phyloP scores from a whole-genome alignment of 495 filamentous ascomycete species.

The Xanthoparmelia taractica region DNA sequence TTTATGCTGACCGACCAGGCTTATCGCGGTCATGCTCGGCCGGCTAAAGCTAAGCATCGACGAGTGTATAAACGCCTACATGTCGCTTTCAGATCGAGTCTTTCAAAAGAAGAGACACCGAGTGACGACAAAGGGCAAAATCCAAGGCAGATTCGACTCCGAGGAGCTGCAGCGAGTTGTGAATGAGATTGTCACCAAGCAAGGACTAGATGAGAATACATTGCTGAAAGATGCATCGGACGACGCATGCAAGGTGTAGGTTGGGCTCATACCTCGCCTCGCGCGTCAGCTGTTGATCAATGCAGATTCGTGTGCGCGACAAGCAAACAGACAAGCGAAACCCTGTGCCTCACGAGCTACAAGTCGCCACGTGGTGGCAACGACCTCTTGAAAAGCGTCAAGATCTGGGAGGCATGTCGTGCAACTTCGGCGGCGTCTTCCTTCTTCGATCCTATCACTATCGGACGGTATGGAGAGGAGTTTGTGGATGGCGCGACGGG shows the following conservation, averaged over 20 bases:
- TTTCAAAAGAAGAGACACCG: constrained; percentile 36
- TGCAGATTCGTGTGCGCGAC: constrained; percentile 44
- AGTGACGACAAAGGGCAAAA: constrained; percentile 9
- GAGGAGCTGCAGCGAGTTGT: constrained; percentile 32
- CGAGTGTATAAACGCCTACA: constrained; percentile 41
- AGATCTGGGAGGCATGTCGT: constrained; percentile 42
- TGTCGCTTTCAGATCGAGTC: constrained; percentile 30
- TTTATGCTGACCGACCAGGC: constrained; percentile 9
- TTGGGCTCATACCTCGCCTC: no score
- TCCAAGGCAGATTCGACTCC: constrained; percentile 35
- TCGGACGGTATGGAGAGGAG: constrained; percentile 29
- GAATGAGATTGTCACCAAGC: no score
- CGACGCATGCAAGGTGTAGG: no score
- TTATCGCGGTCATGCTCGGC: constrained; percentile 38
- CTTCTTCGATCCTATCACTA: constrained; percentile 42
- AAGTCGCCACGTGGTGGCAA: background rate
- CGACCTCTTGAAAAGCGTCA: constrained; percentile 20
- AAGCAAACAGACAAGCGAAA: constrained; percentile 31
- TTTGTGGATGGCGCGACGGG: constrained; percentile 39
- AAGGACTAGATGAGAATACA: no score
- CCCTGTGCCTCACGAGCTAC: constrained; percentile 41
- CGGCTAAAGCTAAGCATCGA: constrained; percentile 40
- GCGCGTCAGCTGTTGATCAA: background rate
- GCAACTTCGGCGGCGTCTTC: constrained; percentile 42
- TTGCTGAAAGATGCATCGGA: no score